Percentiles rank a stretch among this genome's conserved stretches.
phyloP scores from a whole-genome alignment of 257 asterid genomes.

The Forsythia viridissima region DNA sequence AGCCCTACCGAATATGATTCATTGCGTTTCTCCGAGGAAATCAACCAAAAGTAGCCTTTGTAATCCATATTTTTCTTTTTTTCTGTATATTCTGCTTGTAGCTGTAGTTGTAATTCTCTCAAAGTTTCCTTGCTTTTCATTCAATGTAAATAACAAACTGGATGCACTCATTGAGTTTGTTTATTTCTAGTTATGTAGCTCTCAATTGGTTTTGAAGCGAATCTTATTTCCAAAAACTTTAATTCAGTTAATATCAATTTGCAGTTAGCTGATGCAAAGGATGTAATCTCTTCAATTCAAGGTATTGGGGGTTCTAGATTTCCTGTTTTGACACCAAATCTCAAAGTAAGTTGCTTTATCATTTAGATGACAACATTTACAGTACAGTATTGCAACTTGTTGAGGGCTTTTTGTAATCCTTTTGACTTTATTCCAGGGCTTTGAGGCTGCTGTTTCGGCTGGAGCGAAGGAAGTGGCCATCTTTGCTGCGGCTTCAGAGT shows the following conservation, averaged over 20 bases:
- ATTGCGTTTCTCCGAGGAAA: not conserved
- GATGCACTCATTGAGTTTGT: not conserved
- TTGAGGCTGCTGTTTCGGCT: constrained; percentile 78
- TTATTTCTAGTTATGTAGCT: constrained; percentile 4
- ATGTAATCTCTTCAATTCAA: constrained; percentile 69
- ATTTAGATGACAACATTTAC: constrained; percentile 7
- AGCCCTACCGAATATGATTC: not conserved
- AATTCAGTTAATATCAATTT: constrained; percentile 23
- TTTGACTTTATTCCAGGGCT: constrained; percentile 55
- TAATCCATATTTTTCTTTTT: not conserved
- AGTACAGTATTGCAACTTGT: not conserved
- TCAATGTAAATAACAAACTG: not conserved
- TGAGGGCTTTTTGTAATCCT: not conserved
- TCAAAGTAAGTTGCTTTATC: constrained; percentile 52
- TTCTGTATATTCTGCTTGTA: not conserved
- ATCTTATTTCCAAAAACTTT: constrained; percentile 22
- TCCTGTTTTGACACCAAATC: constrained; percentile 91
- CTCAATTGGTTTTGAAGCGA: constrained; percentile 15
- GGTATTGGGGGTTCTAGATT: constrained; percentile 54
- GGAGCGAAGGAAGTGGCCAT: constrained; percentile 96
- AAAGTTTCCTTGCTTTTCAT: not conserved
- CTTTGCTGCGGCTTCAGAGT: constrained; percentile 94
- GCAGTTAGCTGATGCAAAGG: constrained; percentile 91
- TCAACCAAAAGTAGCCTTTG: not conserved
- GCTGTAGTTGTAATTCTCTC: constrained; percentile 6